These are phyloP conservation scores for Trichoderma afroharzianum DNA, from an alignment of 2,329 filamentous ascomycete genomes.

Conservation along the genomic window DNA sequence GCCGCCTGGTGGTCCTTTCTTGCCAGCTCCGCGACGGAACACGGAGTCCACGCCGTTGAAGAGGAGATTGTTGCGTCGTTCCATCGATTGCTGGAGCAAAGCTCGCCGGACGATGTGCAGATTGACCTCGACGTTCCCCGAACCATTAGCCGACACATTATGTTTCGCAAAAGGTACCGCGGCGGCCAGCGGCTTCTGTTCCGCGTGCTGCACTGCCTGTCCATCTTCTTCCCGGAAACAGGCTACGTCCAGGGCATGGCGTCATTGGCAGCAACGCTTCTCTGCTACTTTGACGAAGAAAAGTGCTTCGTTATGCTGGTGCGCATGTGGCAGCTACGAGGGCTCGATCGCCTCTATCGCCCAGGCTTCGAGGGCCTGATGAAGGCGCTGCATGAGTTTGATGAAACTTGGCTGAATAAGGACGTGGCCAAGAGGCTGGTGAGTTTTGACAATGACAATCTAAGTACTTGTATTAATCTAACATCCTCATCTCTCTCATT, in stretches of 20 bases:
- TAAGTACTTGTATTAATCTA: background rate
- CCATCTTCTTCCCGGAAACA: conserved; percentile 83
- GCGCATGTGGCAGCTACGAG: conserved; percentile 86
- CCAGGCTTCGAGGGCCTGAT: conserved; percentile 84
- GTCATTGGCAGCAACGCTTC: conserved; percentile 80
- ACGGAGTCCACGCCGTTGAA: conserved; percentile 59
- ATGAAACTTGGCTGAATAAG: conserved; percentile 76
- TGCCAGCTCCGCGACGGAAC: conserved; percentile 66
- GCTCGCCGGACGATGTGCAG: conserved; percentile 87
- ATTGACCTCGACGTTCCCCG: conserved; percentile 96
- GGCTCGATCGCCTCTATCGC: conserved; percentile 78
- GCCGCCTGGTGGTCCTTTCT: conserved; percentile 96
- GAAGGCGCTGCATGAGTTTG: conserved; percentile 79
- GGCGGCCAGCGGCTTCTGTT: conserved; percentile 91
- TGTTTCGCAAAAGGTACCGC: conserved; percentile 89
- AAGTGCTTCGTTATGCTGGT: conserved; percentile 93
- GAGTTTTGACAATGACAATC: conserved; percentile 37
- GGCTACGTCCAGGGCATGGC: conserved; percentile 99
- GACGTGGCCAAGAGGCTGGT: conserved; percentile 79
- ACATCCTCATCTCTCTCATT: background rate
- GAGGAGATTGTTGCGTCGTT: conserved; percentile 70
- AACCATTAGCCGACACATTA: conserved; percentile 92
- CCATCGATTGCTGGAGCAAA: conserved; percentile 66
- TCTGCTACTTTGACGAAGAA: conserved; percentile 97
- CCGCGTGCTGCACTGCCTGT: conserved; percentile 85